Conservation (phyloP, 2,329 filamentous ascomycete genomes). For the Albophoma yamanashiensis region DNA sequence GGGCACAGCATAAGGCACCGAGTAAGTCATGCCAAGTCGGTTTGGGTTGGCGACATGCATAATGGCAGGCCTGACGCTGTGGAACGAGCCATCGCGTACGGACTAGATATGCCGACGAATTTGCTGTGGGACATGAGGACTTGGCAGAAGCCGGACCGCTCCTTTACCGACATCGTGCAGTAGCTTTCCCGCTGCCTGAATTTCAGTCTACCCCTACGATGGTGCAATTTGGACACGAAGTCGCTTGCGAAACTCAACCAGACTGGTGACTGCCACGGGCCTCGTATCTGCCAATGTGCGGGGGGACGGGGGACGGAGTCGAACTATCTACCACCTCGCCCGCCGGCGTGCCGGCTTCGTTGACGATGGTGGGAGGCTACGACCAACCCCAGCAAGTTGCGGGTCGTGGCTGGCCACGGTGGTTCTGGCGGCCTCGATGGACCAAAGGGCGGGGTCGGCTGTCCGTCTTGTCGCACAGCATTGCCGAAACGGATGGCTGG, state of each 20-base stretch:
- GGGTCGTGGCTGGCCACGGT: not conserved
- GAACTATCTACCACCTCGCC: too few species aligned
- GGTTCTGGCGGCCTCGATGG: not conserved
- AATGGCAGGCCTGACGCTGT: not conserved
- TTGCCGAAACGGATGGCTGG: not conserved
- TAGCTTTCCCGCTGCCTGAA: not conserved
- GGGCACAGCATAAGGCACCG: too few species aligned
- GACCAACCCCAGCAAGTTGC: not conserved
- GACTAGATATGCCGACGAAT: not conserved
- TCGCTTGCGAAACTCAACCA: not conserved
- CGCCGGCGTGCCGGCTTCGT: not conserved
- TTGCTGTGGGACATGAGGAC: not conserved
- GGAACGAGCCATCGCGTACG: not conserved
- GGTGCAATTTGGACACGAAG: not conserved
- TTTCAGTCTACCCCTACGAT: not conserved
- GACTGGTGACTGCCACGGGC: not conserved
- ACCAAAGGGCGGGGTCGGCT: not conserved
- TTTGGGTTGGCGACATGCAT: not conserved
- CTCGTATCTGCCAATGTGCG: not conserved
- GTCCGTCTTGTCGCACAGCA: not conserved
- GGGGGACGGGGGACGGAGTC: too few species aligned
- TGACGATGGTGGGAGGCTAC: not conserved
- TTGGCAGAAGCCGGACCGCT: not conserved
- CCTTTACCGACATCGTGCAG: not conserved
- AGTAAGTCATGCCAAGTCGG: too few species aligned